A percentile compares a stretch with the other conserved stretches of the same genome.
Conservation (phyloP, 306 rosid species). For the Citrullus mucosospermus region DNA sequence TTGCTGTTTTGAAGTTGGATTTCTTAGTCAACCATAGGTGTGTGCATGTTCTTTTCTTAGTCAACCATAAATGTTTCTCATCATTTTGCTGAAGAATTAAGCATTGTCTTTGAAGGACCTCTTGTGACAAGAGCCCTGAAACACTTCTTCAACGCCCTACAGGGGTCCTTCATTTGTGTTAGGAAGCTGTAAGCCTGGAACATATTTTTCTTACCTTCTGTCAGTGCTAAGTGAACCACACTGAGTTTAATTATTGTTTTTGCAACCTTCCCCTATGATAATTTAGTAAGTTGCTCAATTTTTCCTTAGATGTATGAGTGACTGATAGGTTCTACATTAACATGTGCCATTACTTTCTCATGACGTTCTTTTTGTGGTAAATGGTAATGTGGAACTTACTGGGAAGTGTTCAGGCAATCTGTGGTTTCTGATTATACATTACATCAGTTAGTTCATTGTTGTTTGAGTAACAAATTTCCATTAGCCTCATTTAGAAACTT, state of each 20-base stretch:
- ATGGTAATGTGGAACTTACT: neutral
- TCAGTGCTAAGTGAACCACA: neutral
- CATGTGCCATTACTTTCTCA: neutral
- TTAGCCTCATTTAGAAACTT: too few relatives aligned
- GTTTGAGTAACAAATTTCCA: neutral
- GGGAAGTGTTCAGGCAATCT: neutral
- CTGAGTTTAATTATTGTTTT: neutral
- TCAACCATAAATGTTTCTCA: neutral
- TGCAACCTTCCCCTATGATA: neutral
- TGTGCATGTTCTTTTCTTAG: neutral
- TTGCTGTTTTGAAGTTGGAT: neutral
- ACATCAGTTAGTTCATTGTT: neutral
- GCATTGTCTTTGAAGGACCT: neutral
- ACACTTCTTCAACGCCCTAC: neutral
- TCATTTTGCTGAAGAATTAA: neutral
- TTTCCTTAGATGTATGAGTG: neutral
- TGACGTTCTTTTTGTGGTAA: neutral
- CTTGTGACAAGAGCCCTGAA: neutral
- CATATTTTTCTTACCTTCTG: neutral
- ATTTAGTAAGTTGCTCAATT: neutral
- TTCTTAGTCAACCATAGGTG: neutral
- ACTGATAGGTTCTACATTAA: neutral
- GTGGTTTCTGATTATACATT: neutral
- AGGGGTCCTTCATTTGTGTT: neutral
- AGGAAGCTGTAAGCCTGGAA: neutral